Percentiles rank a stretch among this genome's conserved stretches.
These are phyloP conservation scores for Talaromyces pinophilus DNA, from an alignment of 2,329 filamentous ascomycete genomes.

Conservation along the genomic window DNA sequence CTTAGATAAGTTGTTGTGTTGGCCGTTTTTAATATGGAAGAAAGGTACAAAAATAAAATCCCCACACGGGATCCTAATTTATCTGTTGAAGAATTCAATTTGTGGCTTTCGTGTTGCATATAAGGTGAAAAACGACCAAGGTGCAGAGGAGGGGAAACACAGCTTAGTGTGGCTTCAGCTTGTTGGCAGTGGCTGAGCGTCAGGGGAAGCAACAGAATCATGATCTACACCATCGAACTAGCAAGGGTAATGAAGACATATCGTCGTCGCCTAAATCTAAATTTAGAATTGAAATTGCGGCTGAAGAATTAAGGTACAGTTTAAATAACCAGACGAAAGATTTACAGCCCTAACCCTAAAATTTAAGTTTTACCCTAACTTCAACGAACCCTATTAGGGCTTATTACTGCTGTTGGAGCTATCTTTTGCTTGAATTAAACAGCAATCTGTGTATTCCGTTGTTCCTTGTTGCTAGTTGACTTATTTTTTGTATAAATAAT, in stretches of 20 bases:
- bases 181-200: neutral
- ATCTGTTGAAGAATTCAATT: neutral
- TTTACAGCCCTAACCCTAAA: neutral
- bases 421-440: neutral
- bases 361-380: neutral
- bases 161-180: neutral
- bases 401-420: neutral
- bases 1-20: too few relatives aligned
- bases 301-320: neutral
- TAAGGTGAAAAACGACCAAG: neutral
- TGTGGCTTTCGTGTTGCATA: neutral
- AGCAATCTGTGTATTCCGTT: neutral
- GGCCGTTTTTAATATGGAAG: neutral
- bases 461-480: neutral
- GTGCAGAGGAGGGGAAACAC: neutral
- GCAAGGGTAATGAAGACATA: neutral
- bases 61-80: neutral
- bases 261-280: neutral
- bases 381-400: constrained; percentile 32
- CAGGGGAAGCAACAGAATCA: neutral
- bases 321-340: neutral
- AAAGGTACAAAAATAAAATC: neutral
- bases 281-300: neutral
- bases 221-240: neutral
- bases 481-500: neutral